Evolutionary conservation across 2,329 filamentous ascomycete genomes (phyloP).

Genomic region (Xylaria sp.): DNA sequence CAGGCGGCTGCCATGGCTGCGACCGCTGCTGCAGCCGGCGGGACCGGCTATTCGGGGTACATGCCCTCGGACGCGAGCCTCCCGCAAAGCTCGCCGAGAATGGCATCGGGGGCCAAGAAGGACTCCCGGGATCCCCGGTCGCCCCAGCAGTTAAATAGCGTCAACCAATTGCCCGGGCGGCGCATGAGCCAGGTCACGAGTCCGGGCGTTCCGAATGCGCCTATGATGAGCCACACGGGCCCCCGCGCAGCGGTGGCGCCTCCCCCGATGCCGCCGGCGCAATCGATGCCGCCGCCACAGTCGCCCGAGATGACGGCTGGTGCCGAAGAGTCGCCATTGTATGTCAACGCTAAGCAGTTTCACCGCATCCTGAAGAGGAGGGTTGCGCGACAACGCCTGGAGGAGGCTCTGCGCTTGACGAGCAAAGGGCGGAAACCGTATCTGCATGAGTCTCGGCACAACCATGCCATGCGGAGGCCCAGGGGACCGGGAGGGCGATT

Average conservation of each 20-base stretch:
- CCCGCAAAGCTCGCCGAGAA: slow-evolving; percentile 74
- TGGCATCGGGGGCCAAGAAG: slow-evolving; percentile 69
- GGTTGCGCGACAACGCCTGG: slow-evolving; percentile 88
- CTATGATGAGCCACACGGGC: slow-evolving; percentile 72
- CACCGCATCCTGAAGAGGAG: slow-evolving; percentile 94
- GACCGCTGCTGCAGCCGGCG: slow-evolving; percentile 87
- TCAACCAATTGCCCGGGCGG: slow-evolving; percentile 62
- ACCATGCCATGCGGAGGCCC: slow-evolving; percentile 95
- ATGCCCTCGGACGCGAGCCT: slow-evolving; percentile 71
- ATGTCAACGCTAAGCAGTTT: slow-evolving; percentile 98
- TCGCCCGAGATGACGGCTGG: slow-evolving; percentile 78
- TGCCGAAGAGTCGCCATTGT: slow-evolving; percentile 88
- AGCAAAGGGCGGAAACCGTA: slow-evolving; percentile 97
- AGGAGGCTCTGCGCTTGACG: slow-evolving; percentile 88
- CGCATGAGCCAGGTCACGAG: slow-evolving; percentile 79
- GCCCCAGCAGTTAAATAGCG: slow-evolving; percentile 70
- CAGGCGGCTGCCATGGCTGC: slow-evolving; percentile 91
- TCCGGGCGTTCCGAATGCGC: slow-evolving; percentile 72
- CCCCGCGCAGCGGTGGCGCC: slow-evolving; percentile 55
- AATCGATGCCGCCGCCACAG: slow-evolving; percentile 68
- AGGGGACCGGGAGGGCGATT: slow-evolving; percentile 93
- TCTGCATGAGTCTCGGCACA: slow-evolving; percentile 94
- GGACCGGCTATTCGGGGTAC: slow-evolving; percentile 66
- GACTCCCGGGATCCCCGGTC: slow-evolving; percentile 75
- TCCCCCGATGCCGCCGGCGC: slow-evolving; percentile 63